phyloP scores from a whole-genome alignment of 2,329 filamentous ascomycete genomes.

The Fusarium bulbicola region DNA sequence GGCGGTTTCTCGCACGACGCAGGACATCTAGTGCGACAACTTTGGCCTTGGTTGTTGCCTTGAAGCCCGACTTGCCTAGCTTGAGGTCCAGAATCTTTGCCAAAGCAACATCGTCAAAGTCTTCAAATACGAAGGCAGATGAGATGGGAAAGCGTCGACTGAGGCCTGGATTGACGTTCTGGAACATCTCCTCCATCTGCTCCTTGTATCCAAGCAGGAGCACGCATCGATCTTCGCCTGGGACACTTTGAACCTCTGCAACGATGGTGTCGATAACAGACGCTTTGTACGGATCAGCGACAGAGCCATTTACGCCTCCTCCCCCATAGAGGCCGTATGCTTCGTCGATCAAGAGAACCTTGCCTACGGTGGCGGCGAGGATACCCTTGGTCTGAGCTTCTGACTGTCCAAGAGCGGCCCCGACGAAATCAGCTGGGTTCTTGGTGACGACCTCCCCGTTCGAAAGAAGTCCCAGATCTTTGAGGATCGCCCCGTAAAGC shows the following conservation, averaged over 20 bases:
- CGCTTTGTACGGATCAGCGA: conserved; percentile 59
- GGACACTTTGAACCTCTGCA: conserved; percentile 74
- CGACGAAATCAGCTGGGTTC: conserved; percentile 79
- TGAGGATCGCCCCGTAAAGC: conserved; percentile 74
- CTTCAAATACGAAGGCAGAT: conserved; percentile 73
- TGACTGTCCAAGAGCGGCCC: conserved; percentile 68
- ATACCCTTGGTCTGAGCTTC: conserved; percentile 79
- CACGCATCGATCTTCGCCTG: conserved; percentile 78
- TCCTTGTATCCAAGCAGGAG: conserved; percentile 76
- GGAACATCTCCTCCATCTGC: conserved; percentile 76
- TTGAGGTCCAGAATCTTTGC: conserved; percentile 70
- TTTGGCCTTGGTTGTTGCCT: conserved; percentile 61
- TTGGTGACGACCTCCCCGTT: conserved; percentile 78
- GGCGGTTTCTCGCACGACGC: conserved; percentile 66
- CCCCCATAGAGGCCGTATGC: conserved; percentile 72
- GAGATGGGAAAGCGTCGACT: conserved; percentile 71
- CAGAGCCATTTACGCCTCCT: conserved; percentile 47
- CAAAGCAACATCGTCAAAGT: conserved; percentile 70
- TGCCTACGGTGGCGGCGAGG: conserved; percentile 71
- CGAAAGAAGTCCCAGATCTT: conserved; percentile 71
- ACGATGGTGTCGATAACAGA: conserved; percentile 80
- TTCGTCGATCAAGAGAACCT: conserved; percentile 83
- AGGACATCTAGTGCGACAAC: conserved; percentile 67
- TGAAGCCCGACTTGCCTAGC: conserved; percentile 64
- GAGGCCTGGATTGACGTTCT: conserved; percentile 77